Conservation (phyloP, 2,329 filamentous ascomycete species). For the Colletotrichum spinosum region DNA sequence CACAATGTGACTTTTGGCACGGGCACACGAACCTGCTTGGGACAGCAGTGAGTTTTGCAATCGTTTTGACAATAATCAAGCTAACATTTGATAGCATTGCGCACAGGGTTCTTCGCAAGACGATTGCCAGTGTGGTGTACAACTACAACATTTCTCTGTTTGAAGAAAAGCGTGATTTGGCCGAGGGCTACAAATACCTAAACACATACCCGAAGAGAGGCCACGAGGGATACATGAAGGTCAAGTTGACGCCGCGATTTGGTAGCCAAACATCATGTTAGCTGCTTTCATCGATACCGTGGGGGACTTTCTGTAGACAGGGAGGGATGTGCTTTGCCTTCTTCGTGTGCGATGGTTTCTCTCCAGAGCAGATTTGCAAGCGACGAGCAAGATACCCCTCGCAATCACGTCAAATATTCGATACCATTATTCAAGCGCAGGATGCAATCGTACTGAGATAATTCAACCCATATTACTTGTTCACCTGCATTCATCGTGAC, state of each 20-base stretch:
- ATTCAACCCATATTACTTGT: too few relatives aligned
- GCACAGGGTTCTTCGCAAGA: constrained; percentile 36
- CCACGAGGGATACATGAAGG: constrained; percentile 30
- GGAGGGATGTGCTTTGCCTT: too few relatives aligned
- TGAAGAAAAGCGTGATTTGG: constrained; percentile 20
- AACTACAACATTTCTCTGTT: constrained; percentile 37
- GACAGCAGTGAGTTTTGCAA: constrained; percentile 31
- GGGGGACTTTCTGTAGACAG: too few relatives aligned
- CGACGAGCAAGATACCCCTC: too few relatives aligned
- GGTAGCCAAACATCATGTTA: constrained; percentile 8
- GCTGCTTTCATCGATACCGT: too few relatives aligned
- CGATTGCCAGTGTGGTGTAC: constrained; percentile 32
- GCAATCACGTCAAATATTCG: too few relatives aligned
- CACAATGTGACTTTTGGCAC: constrained; percentile 35
- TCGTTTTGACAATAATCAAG: not conserved
- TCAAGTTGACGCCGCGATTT: constrained; percentile 26
- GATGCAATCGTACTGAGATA: too few relatives aligned
- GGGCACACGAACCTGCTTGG: constrained; percentile 38
- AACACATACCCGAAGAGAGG: constrained; percentile 35
- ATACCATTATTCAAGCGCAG: not conserved
- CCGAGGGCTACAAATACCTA: constrained; percentile 28
- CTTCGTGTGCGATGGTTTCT: too few relatives aligned
- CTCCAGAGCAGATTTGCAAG: too few relatives aligned
- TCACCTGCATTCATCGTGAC: too few relatives aligned
- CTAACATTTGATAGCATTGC: constrained; percentile 24